These are phyloP conservation scores for Poa pratensis DNA, from an alignment of 176 grass and related monocot genomes.

Conservation along the genomic window DNA sequence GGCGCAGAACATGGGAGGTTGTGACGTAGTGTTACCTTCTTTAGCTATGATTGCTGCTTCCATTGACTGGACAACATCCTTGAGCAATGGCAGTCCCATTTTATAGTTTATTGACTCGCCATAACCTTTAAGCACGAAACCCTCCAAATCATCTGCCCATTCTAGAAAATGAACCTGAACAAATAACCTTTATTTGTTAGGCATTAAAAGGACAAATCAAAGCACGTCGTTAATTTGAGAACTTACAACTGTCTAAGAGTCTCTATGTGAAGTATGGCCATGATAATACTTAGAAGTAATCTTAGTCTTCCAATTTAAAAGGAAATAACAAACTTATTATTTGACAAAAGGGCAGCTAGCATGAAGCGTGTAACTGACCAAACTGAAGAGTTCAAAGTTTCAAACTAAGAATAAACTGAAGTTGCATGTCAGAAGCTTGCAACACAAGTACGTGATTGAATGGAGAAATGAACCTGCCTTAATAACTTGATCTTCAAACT, in stretches of 20 bases:
- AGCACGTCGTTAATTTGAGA: neutral
- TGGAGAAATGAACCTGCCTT: slow-evolving; percentile 5
- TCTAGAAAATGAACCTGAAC: slow-evolving; percentile 77
- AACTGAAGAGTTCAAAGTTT: neutral
- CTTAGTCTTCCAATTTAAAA: neutral
- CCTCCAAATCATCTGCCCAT: slow-evolving; percentile 97
- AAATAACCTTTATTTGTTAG: slow-evolving; percentile 33
- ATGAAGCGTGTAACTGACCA: neutral
- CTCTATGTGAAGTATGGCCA: neutral
- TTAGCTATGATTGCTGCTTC: slow-evolving; percentile 76
- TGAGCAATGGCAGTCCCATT: slow-evolving; percentile 86
- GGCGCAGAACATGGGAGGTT: neutral
- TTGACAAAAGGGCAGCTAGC: neutral
- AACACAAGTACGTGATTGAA: neutral
- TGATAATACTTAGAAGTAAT: neutral
- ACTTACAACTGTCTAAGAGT: neutral
- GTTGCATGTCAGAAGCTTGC: neutral
- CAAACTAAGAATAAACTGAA: slow-evolving; percentile 16
- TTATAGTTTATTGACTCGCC: slow-evolving; percentile 93
- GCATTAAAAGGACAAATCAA: neutral
- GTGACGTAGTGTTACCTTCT: slow-evolving; percentile 59
- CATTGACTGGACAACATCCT: slow-evolving; percentile 88
- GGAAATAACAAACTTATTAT: neutral
- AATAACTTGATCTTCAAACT: neutral
- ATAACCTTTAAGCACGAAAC: slow-evolving; percentile 93